Conservation (phyloP, 2,329 filamentous ascomycete species). For the Zymoseptoria ardabiliae region DNA sequence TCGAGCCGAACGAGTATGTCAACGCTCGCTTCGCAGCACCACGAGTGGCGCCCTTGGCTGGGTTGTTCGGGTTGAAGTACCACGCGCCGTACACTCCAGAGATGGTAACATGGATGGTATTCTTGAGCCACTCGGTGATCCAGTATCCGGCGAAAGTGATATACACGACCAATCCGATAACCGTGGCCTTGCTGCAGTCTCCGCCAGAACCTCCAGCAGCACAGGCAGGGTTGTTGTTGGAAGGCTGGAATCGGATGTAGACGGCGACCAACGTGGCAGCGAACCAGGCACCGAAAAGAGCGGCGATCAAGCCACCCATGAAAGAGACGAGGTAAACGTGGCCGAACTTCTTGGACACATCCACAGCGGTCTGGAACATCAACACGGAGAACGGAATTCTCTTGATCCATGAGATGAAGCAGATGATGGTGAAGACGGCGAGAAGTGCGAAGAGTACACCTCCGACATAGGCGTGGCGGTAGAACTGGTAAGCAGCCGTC, state of each 20-base stretch:
- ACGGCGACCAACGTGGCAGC: conserved; percentile 78
- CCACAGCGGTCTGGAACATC: conserved; percentile 80
- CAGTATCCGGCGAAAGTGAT: conserved; percentile 89
- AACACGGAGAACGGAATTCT: conserved; percentile 85
- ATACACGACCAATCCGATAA: conserved; percentile 79
- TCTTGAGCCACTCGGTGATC: conserved; percentile 90
- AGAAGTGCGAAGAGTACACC: conserved; percentile 85
- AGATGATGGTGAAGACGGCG: conserved; percentile 68
- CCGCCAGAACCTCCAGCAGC: conserved; percentile 42
- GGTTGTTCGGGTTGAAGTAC: conserved; percentile 70
- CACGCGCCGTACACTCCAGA: conserved; percentile 86
- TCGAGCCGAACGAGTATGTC: conserved; percentile 89
- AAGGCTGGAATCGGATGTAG: conserved; percentile 74
- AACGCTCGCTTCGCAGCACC: conserved; percentile 74
- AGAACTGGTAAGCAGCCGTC: conserved; percentile 80
- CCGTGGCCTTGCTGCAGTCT: conserved; percentile 64
- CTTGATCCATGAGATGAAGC: conserved; percentile 82
- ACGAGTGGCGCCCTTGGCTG: conserved; percentile 71
- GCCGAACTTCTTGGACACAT: conserved; percentile 74
- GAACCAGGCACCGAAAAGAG: conserved; percentile 77
- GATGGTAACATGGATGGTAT: conserved; percentile 81
- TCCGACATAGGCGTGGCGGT: conserved; percentile 66
- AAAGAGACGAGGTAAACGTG: conserved; percentile 82
- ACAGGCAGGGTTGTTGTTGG: conserved; percentile 48
- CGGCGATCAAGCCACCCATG: conserved; percentile 69